Conservation (phyloP, 2,329 filamentous ascomycete genomes). For the Colletotrichum sp. region DNA sequence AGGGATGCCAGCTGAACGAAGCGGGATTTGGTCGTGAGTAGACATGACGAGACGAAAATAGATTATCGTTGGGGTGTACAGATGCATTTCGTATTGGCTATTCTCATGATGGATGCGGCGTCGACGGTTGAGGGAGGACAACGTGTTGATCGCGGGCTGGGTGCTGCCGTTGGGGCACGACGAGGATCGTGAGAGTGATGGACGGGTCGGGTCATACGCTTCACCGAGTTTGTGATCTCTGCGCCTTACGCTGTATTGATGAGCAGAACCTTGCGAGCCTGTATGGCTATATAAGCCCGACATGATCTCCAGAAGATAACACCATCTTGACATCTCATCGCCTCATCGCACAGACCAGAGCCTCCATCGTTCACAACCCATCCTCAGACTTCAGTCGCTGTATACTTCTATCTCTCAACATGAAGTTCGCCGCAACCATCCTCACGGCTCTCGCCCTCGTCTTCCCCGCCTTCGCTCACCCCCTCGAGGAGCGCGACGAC, state of each 20-base stretch:
- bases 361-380: neutral
- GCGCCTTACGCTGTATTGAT: fast-evolving
- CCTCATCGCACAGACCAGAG: neutral
- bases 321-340: neutral
- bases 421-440: constrained; percentile 24
- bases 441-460: constrained; percentile 6
- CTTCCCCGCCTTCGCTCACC: neutral
- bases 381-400: neutral
- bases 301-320: neutral
- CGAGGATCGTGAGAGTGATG: neutral
- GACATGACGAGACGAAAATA: neutral
- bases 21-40: neutral
- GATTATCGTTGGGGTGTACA: neutral
- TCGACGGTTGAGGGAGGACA: neutral
- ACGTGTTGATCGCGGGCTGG: neutral
- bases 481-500: constrained; percentile 29
- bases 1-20: neutral
- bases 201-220: neutral
- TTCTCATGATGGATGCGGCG: neutral
- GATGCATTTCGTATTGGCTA: constrained; percentile 1
- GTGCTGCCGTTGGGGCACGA: neutral
- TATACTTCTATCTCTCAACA: neutral
- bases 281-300: neutral
- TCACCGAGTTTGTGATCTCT: neutral
- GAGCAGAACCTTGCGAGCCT: neutral